Evolutionary conservation across 148 eudicot genomes (phyloP).

Genomic region (Rhododendron ferrugineum): DNA sequence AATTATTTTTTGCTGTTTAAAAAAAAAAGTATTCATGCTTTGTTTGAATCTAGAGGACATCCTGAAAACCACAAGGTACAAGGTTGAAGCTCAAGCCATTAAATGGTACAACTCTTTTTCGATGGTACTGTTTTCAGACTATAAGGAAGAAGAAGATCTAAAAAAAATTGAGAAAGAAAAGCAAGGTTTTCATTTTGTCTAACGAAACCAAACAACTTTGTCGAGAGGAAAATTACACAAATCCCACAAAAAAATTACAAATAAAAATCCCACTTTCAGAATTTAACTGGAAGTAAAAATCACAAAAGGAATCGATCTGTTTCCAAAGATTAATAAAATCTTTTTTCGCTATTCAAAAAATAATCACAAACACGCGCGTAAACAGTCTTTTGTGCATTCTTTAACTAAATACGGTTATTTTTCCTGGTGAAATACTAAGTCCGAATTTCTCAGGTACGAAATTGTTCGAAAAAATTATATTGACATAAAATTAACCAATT

Average conservation of each 20-base stretch:
- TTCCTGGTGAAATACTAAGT: neutral
- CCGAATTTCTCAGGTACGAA: neutral
- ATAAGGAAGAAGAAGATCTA: neutral
- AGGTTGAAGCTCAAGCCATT: conserved; percentile 6
- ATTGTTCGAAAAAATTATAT: too few relatives aligned
- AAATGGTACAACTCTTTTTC: neutral
- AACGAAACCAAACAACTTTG: neutral
- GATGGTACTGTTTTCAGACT: neutral
- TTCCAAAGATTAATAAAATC: neutral
- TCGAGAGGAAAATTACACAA: neutral
- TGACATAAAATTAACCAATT: neutral
- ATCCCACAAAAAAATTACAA: neutral
- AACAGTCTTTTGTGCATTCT: neutral
- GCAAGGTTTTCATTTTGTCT: neutral
- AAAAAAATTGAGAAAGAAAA: neutral
- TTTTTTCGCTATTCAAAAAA: too few relatives aligned
- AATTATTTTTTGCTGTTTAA: too few relatives aligned
- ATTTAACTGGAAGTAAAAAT: neutral
- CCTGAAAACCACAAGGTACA: conserved; percentile 4
- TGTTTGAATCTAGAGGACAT: neutral
- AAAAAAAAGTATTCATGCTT: neutral
- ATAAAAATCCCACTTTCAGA: neutral
- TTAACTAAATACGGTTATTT: neutral
- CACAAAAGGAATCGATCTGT: too few relatives aligned
- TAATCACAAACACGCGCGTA: neutral